Evolutionary conservation across 306 rosid genomes (phyloP).

Genomic region (Castanospermum australe): DNA sequence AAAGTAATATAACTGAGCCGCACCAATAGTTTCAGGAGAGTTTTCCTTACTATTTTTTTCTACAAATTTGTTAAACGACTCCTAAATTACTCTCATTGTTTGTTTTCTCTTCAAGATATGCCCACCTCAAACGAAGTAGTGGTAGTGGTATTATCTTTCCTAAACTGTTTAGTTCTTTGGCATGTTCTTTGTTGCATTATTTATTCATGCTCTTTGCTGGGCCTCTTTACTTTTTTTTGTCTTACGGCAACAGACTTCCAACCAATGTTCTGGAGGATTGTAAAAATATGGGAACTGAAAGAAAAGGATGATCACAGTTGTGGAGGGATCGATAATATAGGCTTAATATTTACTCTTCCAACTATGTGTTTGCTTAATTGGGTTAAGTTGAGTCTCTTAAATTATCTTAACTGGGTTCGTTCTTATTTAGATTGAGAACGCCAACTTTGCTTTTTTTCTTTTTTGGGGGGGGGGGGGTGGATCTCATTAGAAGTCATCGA

Average conservation of each 20-base stretch:
- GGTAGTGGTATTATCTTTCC: background rate
- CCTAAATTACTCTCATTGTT: background rate
- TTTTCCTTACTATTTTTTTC: background rate
- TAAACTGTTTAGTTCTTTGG: background rate
- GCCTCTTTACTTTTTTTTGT: background rate
- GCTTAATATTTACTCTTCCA: background rate
- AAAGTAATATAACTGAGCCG: background rate
- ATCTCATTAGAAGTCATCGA: background rate
- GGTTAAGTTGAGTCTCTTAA: background rate
- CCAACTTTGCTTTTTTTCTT: background rate
- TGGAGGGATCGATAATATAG: slow-evolving; percentile 1
- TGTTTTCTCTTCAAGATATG: background rate
- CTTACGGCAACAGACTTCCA: background rate
- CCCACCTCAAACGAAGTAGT: background rate
- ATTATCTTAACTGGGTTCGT: no score
- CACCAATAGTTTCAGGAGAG: background rate
- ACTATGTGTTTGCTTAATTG: background rate
- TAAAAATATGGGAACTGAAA: background rate
- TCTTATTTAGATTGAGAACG: no score
- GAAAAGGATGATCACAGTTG: slow-evolving; percentile 1
- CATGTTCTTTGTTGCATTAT: background rate
- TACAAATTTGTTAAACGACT: background rate
- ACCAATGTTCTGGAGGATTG: background rate
- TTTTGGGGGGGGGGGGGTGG: background rate
- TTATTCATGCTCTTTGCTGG: background rate